Conservation (phyloP, 495 filamentous ascomycete species). For the Xylaria flabelliformis region DNA sequence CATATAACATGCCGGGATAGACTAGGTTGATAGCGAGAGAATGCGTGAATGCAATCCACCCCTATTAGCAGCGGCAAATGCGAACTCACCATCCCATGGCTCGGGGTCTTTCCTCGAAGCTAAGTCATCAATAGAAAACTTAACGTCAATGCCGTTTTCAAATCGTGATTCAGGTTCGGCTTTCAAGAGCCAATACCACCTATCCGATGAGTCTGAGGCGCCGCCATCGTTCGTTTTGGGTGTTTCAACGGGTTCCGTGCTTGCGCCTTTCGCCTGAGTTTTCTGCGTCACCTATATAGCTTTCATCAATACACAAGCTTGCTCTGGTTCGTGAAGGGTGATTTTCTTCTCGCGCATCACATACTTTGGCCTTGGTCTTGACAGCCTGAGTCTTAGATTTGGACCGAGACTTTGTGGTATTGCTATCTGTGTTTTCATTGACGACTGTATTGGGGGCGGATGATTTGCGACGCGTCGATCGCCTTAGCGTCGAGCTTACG, state of each 20-base stretch:
- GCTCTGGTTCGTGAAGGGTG: not conserved
- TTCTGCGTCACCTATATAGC: constrained; percentile 11
- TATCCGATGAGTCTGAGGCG: constrained; percentile 31
- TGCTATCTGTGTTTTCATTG: not conserved
- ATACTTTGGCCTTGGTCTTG: constrained; percentile 24
- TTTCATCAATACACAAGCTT: constrained; percentile 1
- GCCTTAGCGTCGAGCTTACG: constrained; percentile 27
- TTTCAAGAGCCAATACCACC: constrained; percentile 90
- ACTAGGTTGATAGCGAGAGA: constrained; percentile 3
- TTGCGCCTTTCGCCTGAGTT: not conserved
- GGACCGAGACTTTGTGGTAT: not conserved
- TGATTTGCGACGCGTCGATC: constrained; percentile 42
- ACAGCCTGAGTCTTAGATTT: not conserved
- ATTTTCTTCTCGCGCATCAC: not conserved
- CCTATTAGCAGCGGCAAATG: constrained; percentile 12
- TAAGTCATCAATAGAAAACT: constrained; percentile 95
- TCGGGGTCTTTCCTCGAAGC: constrained; percentile 72
- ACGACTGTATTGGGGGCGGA: not conserved
- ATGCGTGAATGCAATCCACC: constrained; percentile 11
- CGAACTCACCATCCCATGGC: constrained; percentile 79
- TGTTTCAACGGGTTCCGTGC: constrained; percentile 18
- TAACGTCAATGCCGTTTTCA: constrained; percentile 85
- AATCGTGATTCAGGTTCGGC: constrained; percentile 88
- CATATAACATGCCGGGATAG: not conserved
- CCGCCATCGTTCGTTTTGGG: constrained; percentile 24